Evolutionary conservation across 2,329 filamentous ascomycete species (phyloP).

Genomic region (Colletotrichum eremochloae): DNA sequence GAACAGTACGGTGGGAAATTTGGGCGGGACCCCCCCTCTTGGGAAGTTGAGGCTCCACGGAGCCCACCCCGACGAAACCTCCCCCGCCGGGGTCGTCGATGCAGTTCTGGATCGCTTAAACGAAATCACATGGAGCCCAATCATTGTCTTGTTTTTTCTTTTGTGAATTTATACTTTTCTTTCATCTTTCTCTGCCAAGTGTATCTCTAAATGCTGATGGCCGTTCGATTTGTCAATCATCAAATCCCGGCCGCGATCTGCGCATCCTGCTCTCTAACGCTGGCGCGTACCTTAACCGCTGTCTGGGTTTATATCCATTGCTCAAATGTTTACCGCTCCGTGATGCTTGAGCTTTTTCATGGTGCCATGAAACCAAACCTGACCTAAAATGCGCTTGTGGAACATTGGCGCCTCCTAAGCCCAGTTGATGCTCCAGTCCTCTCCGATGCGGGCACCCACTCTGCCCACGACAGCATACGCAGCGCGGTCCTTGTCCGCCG

Average conservation of each 20-base stretch:
- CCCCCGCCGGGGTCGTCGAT: neutral
- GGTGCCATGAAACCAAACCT: neutral
- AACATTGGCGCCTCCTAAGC: conserved; percentile 35
- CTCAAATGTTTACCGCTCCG: neutral
- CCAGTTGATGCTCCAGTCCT: conserved; percentile 65
- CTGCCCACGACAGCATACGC: conserved; percentile 67
- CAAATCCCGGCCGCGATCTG: conserved; percentile 27
- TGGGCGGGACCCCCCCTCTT: neutral
- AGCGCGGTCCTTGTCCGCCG: conserved; percentile 60
- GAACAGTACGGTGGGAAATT: neutral
- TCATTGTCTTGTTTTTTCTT: neutral
- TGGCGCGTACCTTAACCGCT: conserved; percentile 21
- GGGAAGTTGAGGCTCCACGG: conserved; percentile 19
- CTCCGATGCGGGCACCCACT: conserved; percentile 65
- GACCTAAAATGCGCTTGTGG: neutral
- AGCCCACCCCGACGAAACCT: conserved; percentile 13
- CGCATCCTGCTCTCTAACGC: conserved; percentile 16
- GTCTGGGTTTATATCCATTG: conserved; percentile 13
- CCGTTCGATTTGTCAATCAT: neutral
- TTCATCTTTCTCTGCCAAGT: conserved; percentile 4
- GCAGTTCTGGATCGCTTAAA: conserved; percentile 11
- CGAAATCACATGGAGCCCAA: conserved; percentile 22
- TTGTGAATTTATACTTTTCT: neutral
- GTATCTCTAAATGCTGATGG: conserved; percentile 19
- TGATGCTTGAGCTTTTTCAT: neutral